Base-by-base conservation (phyloP, 305 asterid genomes). In the Solanum chacoense region DNA sequence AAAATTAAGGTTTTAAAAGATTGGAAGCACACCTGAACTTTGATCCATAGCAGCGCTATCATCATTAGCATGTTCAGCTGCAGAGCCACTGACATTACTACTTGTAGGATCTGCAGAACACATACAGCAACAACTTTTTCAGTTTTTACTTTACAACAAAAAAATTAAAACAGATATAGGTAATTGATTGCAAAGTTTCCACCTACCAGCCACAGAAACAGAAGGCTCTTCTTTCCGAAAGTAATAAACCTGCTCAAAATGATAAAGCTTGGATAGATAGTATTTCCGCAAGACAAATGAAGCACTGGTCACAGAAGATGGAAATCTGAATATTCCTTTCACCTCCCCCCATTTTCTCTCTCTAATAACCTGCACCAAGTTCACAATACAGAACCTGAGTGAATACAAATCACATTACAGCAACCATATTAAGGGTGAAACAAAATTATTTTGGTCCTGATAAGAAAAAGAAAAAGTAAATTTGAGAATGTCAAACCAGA, bases 331-430 rank as follows among this genome's bases (percentile, higher is more conserved):
- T 89, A 95, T 93, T 88, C 93, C 95, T 45, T 93, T 91, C 86
- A 97, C 91, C 90, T 97, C 99, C 91, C 92, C 95, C 99, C 99
- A 97, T 95, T 94, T 94, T 88, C 99, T 96, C 91, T 97, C 99
- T 87, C 88, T 91, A 76, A 95, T 92, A 87, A 96, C 96, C 99
- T 97, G 95, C 79, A 84, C 89, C 86, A 85, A 59, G 63, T 90
- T 71, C 69, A 26, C 50, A 59, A 83, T 55, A 73, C 31, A 74
- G 67, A 77, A 81, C 31, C 73, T 24, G 65, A 81, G 88, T 29
- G 76, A 18, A 73, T 22, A 63, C 20, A 50, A 18, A 74, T 29
- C 75, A 31, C 34, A 42, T n/a, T 73, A 79, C 24, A 87, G 45
- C 55, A 63, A 50, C 67, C 37, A 69, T 31, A 20, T 11, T 34